Conservation (phyloP, 1,284 basidiomycete genomes). For the Amylostereum areolatum region DNA sequence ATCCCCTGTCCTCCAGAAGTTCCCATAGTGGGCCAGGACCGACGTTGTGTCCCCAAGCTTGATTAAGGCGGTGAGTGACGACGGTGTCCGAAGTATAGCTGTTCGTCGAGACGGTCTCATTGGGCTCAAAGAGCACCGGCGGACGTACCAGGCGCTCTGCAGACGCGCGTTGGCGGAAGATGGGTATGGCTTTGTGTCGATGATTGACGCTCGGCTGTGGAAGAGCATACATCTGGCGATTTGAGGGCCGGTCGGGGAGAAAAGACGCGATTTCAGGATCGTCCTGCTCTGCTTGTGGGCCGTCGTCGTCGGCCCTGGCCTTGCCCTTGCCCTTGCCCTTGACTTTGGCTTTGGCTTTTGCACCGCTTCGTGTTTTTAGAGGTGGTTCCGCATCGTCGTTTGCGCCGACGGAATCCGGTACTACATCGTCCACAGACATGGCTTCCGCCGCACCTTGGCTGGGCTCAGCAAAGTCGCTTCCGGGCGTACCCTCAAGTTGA, state of each 20-base stretch:
- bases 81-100: conserved; percentile 38
- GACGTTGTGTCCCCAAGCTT: conserved; percentile 64
- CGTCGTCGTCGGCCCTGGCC: not conserved
- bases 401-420: not conserved
- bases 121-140: conserved; percentile 42
- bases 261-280: no score
- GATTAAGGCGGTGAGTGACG: conserved; percentile 45
- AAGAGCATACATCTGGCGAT: conserved; percentile 44
- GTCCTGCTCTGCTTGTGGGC: no score
- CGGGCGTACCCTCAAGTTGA: no score
- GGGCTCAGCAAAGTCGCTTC: no score
- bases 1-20: conserved; percentile 65
- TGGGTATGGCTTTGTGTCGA: conserved; percentile 57
- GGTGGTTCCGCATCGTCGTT: not conserved
- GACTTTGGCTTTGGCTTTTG: not conserved
- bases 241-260: conserved; percentile 20
- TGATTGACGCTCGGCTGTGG: conserved; percentile 59
- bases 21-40: conserved; percentile 71
- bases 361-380: not conserved
- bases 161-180: conserved; percentile 41
- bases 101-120: conserved; percentile 28
- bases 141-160: conserved; percentile 48
- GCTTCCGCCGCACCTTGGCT: no score
- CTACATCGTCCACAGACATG: no score
- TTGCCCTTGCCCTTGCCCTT: conserved; percentile 9